Percentiles rank a stretch among this genome's conserved stretches.
Evolutionary conservation across 345 rosid species (phyloP).

Genomic region (Adansonia digitata): DNA sequence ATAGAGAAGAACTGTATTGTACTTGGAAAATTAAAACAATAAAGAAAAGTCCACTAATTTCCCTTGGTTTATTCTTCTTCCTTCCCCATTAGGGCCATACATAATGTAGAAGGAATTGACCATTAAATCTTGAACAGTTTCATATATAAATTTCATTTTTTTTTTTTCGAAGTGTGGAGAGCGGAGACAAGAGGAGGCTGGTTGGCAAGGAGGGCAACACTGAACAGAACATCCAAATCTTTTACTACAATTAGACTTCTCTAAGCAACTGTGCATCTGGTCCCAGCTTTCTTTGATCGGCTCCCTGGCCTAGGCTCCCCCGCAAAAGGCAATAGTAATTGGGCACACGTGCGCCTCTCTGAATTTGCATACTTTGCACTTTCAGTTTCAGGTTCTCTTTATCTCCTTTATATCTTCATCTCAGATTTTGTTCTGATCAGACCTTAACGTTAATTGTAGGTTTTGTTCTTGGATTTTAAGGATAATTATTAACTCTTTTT

Average conservation of each 20-base stretch:
- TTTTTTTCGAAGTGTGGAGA: neutral
- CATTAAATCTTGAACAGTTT: neutral
- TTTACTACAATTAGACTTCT: neutral
- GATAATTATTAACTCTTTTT: neutral
- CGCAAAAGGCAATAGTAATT: neutral
- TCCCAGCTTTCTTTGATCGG: slow-evolving; percentile 15
- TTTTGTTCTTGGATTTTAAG: neutral
- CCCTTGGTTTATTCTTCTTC: neutral
- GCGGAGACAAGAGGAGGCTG: slow-evolving; percentile 18
- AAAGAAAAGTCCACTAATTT: neutral
- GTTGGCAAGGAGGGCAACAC: slow-evolving; percentile 23
- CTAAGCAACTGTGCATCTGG: slow-evolving; percentile 20
- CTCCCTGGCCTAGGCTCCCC: slow-evolving; percentile 28
- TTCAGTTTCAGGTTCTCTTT: slow-evolving; percentile 22
- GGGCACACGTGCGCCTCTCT: slow-evolving; percentile 29
- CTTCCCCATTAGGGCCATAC: neutral
- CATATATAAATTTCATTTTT: neutral
- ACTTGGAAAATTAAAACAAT: neutral
- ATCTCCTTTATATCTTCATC: neutral
- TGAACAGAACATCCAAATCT: neutral
- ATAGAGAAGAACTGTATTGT: neutral
- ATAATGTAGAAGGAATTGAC: slow-evolving; percentile 10
- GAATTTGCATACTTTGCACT: slow-evolving; percentile 3
- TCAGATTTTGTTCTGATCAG: slow-evolving; percentile 19
- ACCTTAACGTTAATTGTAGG: neutral